phyloP scores from a whole-genome alignment of 805 yeast species.

The Zygoascus tannicola region DNA sequence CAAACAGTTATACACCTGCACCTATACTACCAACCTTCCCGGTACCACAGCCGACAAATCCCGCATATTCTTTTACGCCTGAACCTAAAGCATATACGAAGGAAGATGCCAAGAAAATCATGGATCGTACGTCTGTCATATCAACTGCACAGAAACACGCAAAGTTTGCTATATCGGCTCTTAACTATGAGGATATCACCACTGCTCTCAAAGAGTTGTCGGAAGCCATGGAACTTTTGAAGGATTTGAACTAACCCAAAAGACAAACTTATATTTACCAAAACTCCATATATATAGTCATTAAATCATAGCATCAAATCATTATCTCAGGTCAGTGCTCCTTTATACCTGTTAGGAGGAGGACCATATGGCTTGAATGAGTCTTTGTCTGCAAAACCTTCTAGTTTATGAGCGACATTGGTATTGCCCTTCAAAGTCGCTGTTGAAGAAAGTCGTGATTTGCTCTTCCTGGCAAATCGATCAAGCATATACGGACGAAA shows the following conservation, averaged over 20 bases:
- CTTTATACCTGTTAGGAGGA: conserved; percentile 16
- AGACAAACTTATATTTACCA: not conserved
- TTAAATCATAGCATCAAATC: not conserved
- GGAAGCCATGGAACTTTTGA: conserved; percentile 36
- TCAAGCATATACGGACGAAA: not conserved
- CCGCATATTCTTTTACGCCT: conserved; percentile 10
- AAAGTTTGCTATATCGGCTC: conserved; percentile 62
- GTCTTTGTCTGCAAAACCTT: conserved; percentile 12
- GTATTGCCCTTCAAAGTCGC: not conserved
- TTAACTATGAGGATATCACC: conserved; percentile 56
- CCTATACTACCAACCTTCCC: conserved; percentile 9
- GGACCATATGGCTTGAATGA: conserved; percentile 19
- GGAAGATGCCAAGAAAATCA: conserved; percentile 20
- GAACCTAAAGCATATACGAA: conserved; percentile 12
- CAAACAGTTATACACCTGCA: not conserved
- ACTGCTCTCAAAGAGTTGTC: conserved; percentile 53
- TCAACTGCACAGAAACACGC: conserved; percentile 51
- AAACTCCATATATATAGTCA: not conserved
- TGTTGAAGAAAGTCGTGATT: not conserved
- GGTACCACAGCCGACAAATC: conserved; percentile 8
- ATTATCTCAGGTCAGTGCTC: conserved; percentile 9
- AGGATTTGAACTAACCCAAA: not conserved
- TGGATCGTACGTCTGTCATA: conserved; percentile 31
- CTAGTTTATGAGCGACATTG: not conserved
- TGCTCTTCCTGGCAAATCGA: not conserved